Conservation (phyloP, 148 eudicot genomes). For the Rheum nobile region DNA sequence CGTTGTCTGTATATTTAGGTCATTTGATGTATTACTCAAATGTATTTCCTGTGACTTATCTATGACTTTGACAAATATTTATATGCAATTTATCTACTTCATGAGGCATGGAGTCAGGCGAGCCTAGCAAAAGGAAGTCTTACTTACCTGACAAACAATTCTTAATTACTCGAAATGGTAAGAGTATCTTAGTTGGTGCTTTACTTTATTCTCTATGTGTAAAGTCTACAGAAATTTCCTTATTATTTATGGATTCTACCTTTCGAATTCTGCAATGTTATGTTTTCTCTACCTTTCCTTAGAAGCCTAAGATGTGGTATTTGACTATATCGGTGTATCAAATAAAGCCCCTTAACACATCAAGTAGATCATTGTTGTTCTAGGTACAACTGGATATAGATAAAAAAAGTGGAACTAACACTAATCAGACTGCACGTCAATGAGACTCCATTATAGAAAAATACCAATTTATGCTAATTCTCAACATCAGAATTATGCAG, state of each 20-base stretch:
- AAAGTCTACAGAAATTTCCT: neutral
- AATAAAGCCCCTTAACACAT: neutral
- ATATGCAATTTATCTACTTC: slow-evolving; percentile 6
- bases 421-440: neutral
- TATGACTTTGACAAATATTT: neutral
- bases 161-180: slow-evolving; percentile 92
- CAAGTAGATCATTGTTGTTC: neutral
- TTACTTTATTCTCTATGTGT: neutral
- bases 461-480: no score
- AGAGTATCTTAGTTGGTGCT: neutral
- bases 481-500: neutral
- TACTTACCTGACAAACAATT: slow-evolving; percentile 76
- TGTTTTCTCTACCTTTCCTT: neutral
- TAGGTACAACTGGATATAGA: neutral
- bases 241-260: neutral
- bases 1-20: neutral
- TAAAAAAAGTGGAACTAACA: neutral
- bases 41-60: no score
- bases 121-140: slow-evolving; percentile 84
- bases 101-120: slow-evolving; percentile 82
- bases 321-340: neutral
- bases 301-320: neutral
- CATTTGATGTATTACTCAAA: neutral
- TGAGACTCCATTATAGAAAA: neutral
- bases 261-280: neutral